phyloP scores from a whole-genome alignment of 441 rosid genomes.

The Bruguiera hainesii region DNA sequence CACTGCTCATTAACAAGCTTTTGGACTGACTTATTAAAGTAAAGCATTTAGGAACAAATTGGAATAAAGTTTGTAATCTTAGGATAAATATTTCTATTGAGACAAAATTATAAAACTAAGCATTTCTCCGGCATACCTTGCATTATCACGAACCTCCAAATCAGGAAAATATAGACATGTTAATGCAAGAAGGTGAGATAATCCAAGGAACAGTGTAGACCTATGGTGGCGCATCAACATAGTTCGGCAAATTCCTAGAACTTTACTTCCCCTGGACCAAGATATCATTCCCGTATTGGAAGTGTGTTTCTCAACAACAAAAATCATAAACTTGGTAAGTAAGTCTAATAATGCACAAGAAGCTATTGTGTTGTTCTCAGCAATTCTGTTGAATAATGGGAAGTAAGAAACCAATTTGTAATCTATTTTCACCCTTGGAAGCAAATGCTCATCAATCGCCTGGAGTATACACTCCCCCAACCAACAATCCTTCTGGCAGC shows the following conservation, averaged over 20 bases:
- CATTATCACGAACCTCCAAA: slow-evolving; percentile 86
- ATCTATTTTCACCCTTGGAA: slow-evolving; percentile 56
- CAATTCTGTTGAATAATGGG: slow-evolving; percentile 72
- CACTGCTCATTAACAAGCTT: too few species aligned
- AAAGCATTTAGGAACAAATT: too few species aligned
- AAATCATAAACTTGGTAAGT: slow-evolving; percentile 57
- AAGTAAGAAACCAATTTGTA: slow-evolving; percentile 59
- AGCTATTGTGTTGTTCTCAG: slow-evolving; percentile 69
- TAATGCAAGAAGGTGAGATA: slow-evolving; percentile 81
- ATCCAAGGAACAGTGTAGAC: slow-evolving; percentile 77
- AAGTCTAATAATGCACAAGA: slow-evolving; percentile 61
- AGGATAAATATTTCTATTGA: neutral
- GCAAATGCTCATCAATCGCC: slow-evolving; percentile 64
- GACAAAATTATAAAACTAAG: neutral
- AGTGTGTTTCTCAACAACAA: slow-evolving; percentile 68
- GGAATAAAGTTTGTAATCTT: too few species aligned
- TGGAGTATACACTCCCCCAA: slow-evolving; percentile 83
- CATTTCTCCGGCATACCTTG: slow-evolving; percentile 50
- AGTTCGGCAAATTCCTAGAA: slow-evolving; percentile 84
- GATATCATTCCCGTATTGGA: slow-evolving; percentile 57
- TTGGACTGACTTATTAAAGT: too few species aligned
- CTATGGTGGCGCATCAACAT: slow-evolving; percentile 72
- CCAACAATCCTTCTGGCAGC: slow-evolving; percentile 71
- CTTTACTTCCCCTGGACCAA: slow-evolving; percentile 93
- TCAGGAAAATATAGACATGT: slow-evolving; percentile 89